Evolutionary conservation across 208 protist genomes (phyloP).

Genomic region (Trypanosoma platydactyli): DNA sequence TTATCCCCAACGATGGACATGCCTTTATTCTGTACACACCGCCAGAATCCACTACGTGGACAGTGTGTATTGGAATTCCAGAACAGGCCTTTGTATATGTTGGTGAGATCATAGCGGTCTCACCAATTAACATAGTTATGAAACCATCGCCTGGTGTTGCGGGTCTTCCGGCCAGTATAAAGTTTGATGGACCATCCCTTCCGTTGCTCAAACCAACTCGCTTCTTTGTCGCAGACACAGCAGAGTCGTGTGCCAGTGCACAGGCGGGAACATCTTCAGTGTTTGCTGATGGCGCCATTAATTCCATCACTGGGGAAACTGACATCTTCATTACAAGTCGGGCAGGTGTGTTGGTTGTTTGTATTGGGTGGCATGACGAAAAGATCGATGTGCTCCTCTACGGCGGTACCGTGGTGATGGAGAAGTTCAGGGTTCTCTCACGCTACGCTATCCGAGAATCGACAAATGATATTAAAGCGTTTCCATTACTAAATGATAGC

Average conservation of each 20-base stretch:
- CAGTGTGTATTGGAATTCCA: slow-evolving; percentile 34
- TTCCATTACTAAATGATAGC: slow-evolving; percentile 26
- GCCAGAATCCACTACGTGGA: neutral
- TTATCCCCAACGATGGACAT: neutral
- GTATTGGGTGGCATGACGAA: slow-evolving; percentile 19
- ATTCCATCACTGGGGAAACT: slow-evolving; percentile 9
- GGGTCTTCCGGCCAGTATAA: slow-evolving; percentile 36
- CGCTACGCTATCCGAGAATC: slow-evolving; percentile 39
- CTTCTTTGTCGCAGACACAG: slow-evolving; percentile 29
- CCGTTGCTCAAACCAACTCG: slow-evolving; percentile 19
- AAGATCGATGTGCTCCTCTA: slow-evolving; percentile 31
- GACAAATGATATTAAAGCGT: slow-evolving; percentile 47
- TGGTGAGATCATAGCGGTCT: slow-evolving; percentile 36
- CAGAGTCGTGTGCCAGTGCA: slow-evolving; percentile 21
- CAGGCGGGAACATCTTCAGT: slow-evolving; percentile 11
- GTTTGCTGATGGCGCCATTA: slow-evolving; percentile 36
- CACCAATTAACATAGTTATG: slow-evolving; percentile 24
- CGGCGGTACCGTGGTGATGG: slow-evolving; percentile 29
- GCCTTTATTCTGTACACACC: slow-evolving; percentile 14
- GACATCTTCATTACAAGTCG: slow-evolving; percentile 32
- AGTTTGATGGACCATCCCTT: slow-evolving; percentile 31
- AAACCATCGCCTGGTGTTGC: slow-evolving; percentile 23
- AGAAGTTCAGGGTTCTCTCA: slow-evolving; percentile 39
- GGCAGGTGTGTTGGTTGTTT: slow-evolving; percentile 9
- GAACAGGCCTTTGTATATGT: slow-evolving; percentile 23